Conservation (phyloP, 2,329 filamentous ascomycete genomes). For the Aspergillus aculeatus region DNA sequence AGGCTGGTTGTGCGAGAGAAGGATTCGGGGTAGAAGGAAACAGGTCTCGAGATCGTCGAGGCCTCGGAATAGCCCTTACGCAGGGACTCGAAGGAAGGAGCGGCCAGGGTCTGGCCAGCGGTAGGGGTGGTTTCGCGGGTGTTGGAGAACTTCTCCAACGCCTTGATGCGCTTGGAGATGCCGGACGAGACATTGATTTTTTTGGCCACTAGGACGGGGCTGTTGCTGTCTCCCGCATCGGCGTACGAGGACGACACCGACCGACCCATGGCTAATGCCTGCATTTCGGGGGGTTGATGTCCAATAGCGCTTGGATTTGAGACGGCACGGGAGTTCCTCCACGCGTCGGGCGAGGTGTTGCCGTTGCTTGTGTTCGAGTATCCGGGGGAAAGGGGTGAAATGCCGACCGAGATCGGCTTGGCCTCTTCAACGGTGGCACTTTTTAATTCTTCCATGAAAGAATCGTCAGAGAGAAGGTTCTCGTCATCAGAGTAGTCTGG, state of each 20-base stretch:
- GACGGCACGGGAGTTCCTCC: constrained; percentile 41
- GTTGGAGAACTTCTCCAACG: constrained; percentile 73
- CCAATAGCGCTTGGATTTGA: constrained; percentile 38
- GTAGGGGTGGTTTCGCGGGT: constrained; percentile 41
- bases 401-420: constrained; percentile 73
- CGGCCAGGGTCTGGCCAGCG: constrained; percentile 38
- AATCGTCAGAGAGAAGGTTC: constrained; percentile 61
- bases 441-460: constrained; percentile 80
- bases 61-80: constrained; percentile 36
- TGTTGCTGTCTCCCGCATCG: constrained; percentile 30
- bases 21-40: constrained; percentile 28
- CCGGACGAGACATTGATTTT: constrained; percentile 83
- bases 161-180: constrained; percentile 93
- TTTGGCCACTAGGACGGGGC: constrained; percentile 58
- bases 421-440: constrained; percentile 80
- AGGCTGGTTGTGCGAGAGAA: constrained; percentile 34
- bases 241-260: constrained; percentile 41
- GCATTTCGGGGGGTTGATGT: constrained; percentile 27
- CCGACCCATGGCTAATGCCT: constrained; percentile 34
- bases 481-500: constrained; percentile 45
- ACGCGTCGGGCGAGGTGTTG: constrained; percentile 28
- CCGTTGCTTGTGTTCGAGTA: constrained; percentile 46
- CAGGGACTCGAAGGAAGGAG: constrained; percentile 55
- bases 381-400: constrained; percentile 74
- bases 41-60: constrained; percentile 24